Conservation (phyloP, 345 rosid genomes). For the Trapa bicornis region DNA sequence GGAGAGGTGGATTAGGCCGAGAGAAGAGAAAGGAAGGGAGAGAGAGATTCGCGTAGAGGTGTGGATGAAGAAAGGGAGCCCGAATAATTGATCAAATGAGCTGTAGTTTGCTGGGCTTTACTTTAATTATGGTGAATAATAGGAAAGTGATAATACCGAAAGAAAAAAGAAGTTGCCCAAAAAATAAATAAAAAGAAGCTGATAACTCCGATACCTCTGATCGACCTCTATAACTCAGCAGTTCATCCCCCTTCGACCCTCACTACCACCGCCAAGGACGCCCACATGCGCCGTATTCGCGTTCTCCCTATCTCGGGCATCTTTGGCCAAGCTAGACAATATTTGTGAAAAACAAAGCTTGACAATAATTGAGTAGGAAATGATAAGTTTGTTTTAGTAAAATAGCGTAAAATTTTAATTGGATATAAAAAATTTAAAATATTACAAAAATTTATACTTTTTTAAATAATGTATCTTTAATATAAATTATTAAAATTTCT, state of each 20-base stretch:
- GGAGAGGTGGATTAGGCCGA: background rate
- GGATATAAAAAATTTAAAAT: too few relatives aligned
- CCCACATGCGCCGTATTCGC: background rate
- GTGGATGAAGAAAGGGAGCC: background rate
- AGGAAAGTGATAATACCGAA: background rate
- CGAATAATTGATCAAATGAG: slow-evolving; percentile 2
- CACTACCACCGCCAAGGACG: background rate
- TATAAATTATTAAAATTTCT: too few relatives aligned
- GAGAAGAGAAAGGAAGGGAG: background rate
- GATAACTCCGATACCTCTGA: background rate
- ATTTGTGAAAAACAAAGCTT: too few relatives aligned
- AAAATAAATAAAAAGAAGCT: background rate
- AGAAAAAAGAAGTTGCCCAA: background rate
- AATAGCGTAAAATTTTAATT: too few relatives aligned
- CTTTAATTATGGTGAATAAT: background rate
- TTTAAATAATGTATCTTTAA: too few relatives aligned
- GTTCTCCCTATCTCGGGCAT: background rate
- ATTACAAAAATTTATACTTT: too few relatives aligned
- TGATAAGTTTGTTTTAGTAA: too few relatives aligned
- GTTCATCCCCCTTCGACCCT: background rate
- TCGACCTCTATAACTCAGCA: background rate
- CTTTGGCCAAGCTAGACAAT: background rate
- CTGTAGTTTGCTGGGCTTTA: background rate
- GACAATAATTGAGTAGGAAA: too few relatives aligned
- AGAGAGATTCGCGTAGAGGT: background rate